Conservation (phyloP, 192 early-diverging fungal species). For the Rhizophagus sp. region DNA sequence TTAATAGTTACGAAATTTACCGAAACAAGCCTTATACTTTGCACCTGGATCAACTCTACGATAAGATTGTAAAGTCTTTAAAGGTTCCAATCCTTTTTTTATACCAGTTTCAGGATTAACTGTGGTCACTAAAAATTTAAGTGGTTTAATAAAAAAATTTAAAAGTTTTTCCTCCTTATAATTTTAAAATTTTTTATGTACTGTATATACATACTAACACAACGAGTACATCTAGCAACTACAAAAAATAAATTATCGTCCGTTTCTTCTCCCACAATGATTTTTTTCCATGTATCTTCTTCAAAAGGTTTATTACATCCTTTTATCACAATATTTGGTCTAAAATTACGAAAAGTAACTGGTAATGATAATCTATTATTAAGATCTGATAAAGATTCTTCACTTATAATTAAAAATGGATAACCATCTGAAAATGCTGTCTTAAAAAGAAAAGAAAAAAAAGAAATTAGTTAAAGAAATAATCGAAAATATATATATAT, state of each 20-base stretch:
- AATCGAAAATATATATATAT: neutral
- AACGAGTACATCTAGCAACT: constrained; percentile 58
- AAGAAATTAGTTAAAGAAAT: neutral
- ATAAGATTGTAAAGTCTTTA: constrained; percentile 53
- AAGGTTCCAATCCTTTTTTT: constrained; percentile 54
- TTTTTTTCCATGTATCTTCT: constrained; percentile 69
- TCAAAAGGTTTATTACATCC: constrained; percentile 52
- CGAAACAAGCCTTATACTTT: constrained; percentile 50
- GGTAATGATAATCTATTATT: constrained; percentile 56
- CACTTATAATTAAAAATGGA: constrained; percentile 67
- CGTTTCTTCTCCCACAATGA: constrained; percentile 30
- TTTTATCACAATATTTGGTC: constrained; percentile 73
- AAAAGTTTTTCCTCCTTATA: too few relatives aligned
- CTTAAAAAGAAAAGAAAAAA: constrained; percentile 38
- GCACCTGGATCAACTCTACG: constrained; percentile 51
- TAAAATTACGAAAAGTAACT: constrained; percentile 61
- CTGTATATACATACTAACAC: constrained; percentile 27
- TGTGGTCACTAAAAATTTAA: constrained; percentile 47
- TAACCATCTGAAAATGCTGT: constrained; percentile 78
- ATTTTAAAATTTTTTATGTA: neutral
- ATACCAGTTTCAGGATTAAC: constrained; percentile 53
- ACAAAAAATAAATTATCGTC: constrained; percentile 48
- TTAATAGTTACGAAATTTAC: constrained; percentile 23
- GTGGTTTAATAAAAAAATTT: neutral
- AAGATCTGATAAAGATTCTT: constrained; percentile 61